Evolutionary conservation across 202 grass and related monocot genomes (phyloP), one percentile per base, ranked within the genome.

Genomic region (Bolboschoenoplectus hybrid): DNA sequence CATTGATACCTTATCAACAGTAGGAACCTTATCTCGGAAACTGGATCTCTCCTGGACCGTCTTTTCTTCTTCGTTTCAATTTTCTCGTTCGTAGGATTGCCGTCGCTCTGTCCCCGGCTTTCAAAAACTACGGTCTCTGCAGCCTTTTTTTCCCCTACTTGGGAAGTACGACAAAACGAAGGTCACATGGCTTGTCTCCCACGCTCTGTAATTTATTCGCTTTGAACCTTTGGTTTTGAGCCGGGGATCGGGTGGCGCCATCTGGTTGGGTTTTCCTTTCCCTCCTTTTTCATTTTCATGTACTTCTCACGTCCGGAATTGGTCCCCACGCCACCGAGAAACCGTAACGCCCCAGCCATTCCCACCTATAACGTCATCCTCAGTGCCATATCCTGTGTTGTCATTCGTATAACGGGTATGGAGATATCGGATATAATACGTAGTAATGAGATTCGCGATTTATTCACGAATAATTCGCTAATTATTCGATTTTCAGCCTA

Each of bases 181-280:
- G 36, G 53, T 80, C 75, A 80, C 75, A 80, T 80, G 75, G 38
- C 7, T 43, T 80, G 53, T 80, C 75, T 41, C 53, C 50, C 9
- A 1, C 12, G 3, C 63, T 67, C 34, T 1, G 10, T 67, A 38
- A 36, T 66, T 38, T 2, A 14, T 11, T 39, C 26, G 32, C 2
- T 12, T 38, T 17, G 3, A 6, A 14, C 3, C 3, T 35, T 38
- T 35, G 32, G 35, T 67, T 67, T 38, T 0, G 17, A 38, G 35
- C 39, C 20, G 26, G 12, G 12, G 2, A n/a, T 17, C 1, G 13
- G 51, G 74, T 79, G 52, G 52, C 51, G 3, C 32, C 26, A 79
- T 58, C 52, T 79, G 75, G 60, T 60, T 60, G 7, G 35, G 52
- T 40, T 60, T 17, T 26, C 26, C 26, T 26, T 12, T 77, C 36